Evolutionary conservation across 371 early-diverging fungal species (phyloP), one percentile per base, ranked within the genome.

Genomic region (Mortierella sp.): DNA sequence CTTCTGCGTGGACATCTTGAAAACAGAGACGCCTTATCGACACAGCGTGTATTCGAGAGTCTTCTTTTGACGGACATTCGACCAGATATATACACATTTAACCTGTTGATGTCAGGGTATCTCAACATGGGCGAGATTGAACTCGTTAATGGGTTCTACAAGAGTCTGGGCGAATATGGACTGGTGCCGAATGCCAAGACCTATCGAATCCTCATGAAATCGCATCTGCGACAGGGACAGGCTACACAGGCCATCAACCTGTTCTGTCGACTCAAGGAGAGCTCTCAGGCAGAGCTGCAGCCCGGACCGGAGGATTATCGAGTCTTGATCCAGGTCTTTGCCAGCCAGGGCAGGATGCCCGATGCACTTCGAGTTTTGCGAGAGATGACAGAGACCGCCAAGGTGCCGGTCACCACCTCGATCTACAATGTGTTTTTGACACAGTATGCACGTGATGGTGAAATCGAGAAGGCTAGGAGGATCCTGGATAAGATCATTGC

Each of bases 51-150:
- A 0, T 32, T 76, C 31, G 78, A 76, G 44, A 64, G 54, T 11
- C 50, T 76, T 6, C 27, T 81, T 42, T 53, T 84, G 32, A 62
- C 76, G 28, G 79, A 80, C 14, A 44, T 79, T 31, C 56, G 64
- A n/a, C 69, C 73, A 17, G 67, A 83, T 41, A 72, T 82, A 24
- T 64, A 71, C 19, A 75, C 76, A 41, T 83, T 78, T 60, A 83
- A 84, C 59, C 17, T 72, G 37, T 67, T 81, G 23, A 72, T 83
- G 49, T 56, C 72, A 8, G 82, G 82, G 24, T 62, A 76, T 42
- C 56, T 80, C 1, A 42, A 52, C 11, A 61, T 75, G 49, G 68
- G 58, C n/a, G 68, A 84, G 39, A 53, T 51, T 5, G 79, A 70
- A 15, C 56, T 63, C 24, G 84, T 82, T n/a, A 68, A 73, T 30